Evolutionary conservation across 805 yeast genomes (phyloP), one percentile per base, ranked within the genome.

Genomic region (Peterozyma xylosa): DNA sequence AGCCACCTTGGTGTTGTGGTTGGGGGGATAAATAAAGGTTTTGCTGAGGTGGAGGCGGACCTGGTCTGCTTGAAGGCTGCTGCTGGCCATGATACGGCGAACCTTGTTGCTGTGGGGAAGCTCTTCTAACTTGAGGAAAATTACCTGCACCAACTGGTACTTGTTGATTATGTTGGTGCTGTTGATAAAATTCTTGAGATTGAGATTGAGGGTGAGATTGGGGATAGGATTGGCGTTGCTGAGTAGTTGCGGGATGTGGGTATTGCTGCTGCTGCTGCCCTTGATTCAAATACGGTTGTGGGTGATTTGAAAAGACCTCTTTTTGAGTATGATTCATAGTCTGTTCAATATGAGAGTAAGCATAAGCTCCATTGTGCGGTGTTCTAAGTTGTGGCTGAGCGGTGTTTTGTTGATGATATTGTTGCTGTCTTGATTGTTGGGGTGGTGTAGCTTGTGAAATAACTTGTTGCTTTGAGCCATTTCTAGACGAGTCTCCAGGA

Each of bases 81-180:
- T 32, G 34, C 9, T 32, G 34, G 3, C 30, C 27, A 9, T 14
- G 15, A 3, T 33, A 37, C 13, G 38, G 38, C 13, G 33, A 18
- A 7, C 14, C 30, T n/a, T 38, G 30, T 13, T 30, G 33, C 10
- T 30, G 33, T 32, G 30, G 41, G 33, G 41, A 35, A 30, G 41
- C 2, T 9, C 10, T n/a, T 39, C 42, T 34, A 21, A 15, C 32
- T 13, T 18, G 33, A 13, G 15, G 32, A 21, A 44, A 40, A 33
- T 39, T 39, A 17, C 46, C 40, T 32, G 46, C 41, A 37, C 43
- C 37, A 2, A 41, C 34, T 30, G 29, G 40, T n/a, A 13, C 18
- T 21, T 32, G 34, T 30, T n/a, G 40, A 5, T 14, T 9, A 6
- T 27, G 40, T 15, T 29, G 40, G 10, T 30, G 33, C 17, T 34